These are phyloP conservation scores for Thelephora terrestris DNA, from an alignment of 1,284 basidiomycete genomes.

Conservation along the genomic window DNA sequence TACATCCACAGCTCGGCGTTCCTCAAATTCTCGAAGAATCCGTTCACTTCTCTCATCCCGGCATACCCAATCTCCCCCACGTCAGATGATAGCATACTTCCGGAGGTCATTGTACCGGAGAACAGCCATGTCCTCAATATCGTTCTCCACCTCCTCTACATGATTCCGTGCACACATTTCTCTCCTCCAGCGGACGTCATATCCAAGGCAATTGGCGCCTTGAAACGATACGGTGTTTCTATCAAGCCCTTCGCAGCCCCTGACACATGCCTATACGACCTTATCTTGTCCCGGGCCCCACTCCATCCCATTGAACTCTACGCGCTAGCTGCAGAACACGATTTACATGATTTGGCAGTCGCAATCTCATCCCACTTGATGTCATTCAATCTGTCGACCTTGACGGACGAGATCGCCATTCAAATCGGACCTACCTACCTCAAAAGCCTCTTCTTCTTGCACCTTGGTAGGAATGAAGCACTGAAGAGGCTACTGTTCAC, in stretches of 20 bases:
- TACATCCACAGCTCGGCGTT: slow-evolving; percentile 29
- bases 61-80: slow-evolving; percentile 6
- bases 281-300: slow-evolving; percentile 25
- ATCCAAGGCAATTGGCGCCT: slow-evolving; percentile 21
- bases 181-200: slow-evolving; percentile 23
- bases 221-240: slow-evolving; percentile 23
- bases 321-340: slow-evolving; percentile 23
- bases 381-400: slow-evolving; percentile 20
- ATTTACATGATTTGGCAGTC: slow-evolving; percentile 27
- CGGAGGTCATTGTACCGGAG: slow-evolving; percentile 24
- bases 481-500: slow-evolving; percentile 28
- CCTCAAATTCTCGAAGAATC: slow-evolving; percentile 26
- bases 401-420: slow-evolving; percentile 25
- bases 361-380: slow-evolving; percentile 26
- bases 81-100: slow-evolving; percentile 16
- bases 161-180: slow-evolving; percentile 26
- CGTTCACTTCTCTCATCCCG: slow-evolving; percentile 26
- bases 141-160: slow-evolving; percentile 27
- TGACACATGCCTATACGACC: slow-evolving; percentile 19
- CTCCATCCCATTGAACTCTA: slow-evolving; percentile 26
- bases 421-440: slow-evolving; percentile 28
- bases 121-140: slow-evolving; percentile 26
- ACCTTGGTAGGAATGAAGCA: slow-evolving; percentile 30
- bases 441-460: slow-evolving; percentile 30
- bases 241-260: slow-evolving; percentile 17